phyloP scores from a whole-genome alignment of 495 filamentous ascomycete genomes.

The Margaritispora aquatica region DNA sequence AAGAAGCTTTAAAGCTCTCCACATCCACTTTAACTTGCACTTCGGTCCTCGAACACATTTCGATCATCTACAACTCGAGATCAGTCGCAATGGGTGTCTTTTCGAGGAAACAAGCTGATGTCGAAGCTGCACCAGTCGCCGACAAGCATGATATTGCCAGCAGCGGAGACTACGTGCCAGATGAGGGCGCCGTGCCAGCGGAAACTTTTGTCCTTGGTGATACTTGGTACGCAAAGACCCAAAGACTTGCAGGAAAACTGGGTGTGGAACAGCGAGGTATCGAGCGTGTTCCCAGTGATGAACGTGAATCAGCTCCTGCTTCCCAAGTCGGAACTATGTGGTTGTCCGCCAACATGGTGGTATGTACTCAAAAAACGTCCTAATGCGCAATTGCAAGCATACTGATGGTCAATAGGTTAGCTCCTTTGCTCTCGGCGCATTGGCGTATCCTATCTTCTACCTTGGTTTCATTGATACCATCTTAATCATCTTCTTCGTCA shows the following conservation, averaged over 20 bases:
- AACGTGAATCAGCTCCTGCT: constrained; percentile 61
- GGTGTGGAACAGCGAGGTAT: constrained; percentile 76
- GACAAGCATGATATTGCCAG: constrained; percentile 20
- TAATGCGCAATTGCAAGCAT: neutral
- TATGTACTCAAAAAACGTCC: constrained; percentile 40
- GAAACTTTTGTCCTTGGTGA: constrained; percentile 58
- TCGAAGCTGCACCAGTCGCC: constrained; percentile 14
- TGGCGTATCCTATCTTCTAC: constrained; percentile 58
- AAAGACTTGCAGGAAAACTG: constrained; percentile 61
- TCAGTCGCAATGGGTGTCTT: constrained; percentile 18
- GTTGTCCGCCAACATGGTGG: constrained; percentile 79
- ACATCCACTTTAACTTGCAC: neutral
- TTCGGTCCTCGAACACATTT: neutral
- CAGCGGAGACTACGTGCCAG: constrained; percentile 38
- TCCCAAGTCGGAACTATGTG: constrained; percentile 74
- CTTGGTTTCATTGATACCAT: constrained; percentile 75
- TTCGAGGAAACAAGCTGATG: constrained; percentile 19
- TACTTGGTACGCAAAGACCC: constrained; percentile 56
- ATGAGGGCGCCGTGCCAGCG: constrained; percentile 51
- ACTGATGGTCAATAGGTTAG: neutral
- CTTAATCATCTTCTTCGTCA: constrained; percentile 72
- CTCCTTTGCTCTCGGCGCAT: constrained; percentile 73
- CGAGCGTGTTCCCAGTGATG: constrained; percentile 69
- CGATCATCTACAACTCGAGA: neutral
- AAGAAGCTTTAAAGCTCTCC: neutral